Base-by-base conservation (phyloP, 2,329 filamentous ascomycete genomes). In the Seiridium cupressi region DNA sequence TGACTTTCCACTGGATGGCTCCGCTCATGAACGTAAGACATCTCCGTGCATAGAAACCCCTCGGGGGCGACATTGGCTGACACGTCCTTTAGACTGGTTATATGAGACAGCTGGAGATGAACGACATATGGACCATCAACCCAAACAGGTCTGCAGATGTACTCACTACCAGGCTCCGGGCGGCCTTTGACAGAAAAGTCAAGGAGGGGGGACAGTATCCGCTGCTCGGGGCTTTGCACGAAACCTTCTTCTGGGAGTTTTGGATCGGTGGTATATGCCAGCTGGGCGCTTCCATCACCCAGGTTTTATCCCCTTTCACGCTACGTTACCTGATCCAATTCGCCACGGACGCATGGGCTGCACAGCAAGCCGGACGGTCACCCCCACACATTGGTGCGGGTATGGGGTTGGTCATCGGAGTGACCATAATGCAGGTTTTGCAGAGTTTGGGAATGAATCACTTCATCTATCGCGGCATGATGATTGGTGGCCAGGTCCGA, bases 381-480 rank as follows among this genome's bases (percentile, higher is more conserved):
- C 78, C 82, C 1, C 94, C 95, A 0, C 72, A 84, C 57, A 87
- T 98, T 55, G 88, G 88, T 3, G 80, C 82, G 51, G 95, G 94
- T 31, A 79, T 98, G 59, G 94, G 93, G 0, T 79, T 97, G 38
- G 93, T 93, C 1, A 74, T 98, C 59, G 94, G 91, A 7, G 89
- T 98, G 60, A 93, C 91, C 0, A 73, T 83, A 47, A 95, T 98
- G 92, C 93, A 97, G 73, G 81, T 93, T 26, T 70, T 89, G 9
- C 92, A 96, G 74, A 94, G 90, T 72, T 70, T 96, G 64, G 86
- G 87, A 34, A 92, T 88, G 2, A 96, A 93, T 69, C 94, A 98
- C 70, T 97, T 96, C 76, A 89, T 98, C 70, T 98, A 94, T 70
- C 87, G 89, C 31, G 93, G 94, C 31, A 96, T 97, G 90, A 88